Base-by-base conservation (phyloP, 2,329 filamentous ascomycete genomes). In the Fusarium avenaceum region DNA sequence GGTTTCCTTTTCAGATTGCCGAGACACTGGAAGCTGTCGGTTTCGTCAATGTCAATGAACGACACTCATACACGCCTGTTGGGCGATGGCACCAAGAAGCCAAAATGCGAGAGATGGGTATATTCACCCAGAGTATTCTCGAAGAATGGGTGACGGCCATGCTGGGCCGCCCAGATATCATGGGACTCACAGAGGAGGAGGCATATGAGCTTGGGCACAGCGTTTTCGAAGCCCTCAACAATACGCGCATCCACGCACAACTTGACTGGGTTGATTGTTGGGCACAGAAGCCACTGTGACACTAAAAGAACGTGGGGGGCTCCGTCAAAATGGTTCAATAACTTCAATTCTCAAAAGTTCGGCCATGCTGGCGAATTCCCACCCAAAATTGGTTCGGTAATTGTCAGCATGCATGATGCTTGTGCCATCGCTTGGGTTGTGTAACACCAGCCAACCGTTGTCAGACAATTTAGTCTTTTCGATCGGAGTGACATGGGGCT, bases 1-100 rank as follows among this genome's bases (percentile, higher is more conserved):
- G 71, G 9, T 72, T 80, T 30, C 67, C 75, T 14, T 46, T 42
- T 4, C 40, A 71, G 4, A 72, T 81, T 9, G 75, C 74, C 9
- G 63, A 74, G 4, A 63, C 74, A 9, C 70, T 81, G 4, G 60
- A 69, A 10, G 68, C 73, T 11, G 52, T 74, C 10, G 80, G 80
- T n/a, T 81, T 81, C 53, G 38, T 75, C 58, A 76, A 80, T 51
- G 46, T 75, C 24, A 69, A 76, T 4, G 72, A 76, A 15, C 67
- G 63, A 17, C 73, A 73, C 32, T 76, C 70, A 42, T 70, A 69
- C 19, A 71, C 79, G 3, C 79, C 80, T 14, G 57, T 81, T 15
- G 80, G 79, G 2, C 74, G 77, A n/a, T 82, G 80, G 79, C 76
- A 78, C 7, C 71, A 67, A n/a, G 75, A 79, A 35, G 52, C 70